phyloP scores from a whole-genome alignment of 2,329 filamentous ascomycete genomes.

The Hypoxylon rubiginosum region DNA sequence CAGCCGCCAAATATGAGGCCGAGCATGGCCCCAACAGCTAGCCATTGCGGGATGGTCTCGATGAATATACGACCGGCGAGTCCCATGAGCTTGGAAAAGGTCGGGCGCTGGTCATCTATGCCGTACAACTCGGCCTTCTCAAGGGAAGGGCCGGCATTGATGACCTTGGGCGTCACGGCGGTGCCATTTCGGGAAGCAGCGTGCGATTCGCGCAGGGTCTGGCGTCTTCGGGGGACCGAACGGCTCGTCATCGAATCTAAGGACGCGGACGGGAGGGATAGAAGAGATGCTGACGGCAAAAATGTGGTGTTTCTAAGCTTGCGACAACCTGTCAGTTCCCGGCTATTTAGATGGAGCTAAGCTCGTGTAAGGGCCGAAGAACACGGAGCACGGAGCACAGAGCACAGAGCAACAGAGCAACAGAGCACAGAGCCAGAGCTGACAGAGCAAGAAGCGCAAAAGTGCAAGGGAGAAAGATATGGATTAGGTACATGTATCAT shows the following conservation, averaged over 20 bases:
- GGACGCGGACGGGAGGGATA: constrained; percentile 28
- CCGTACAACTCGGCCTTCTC: constrained; percentile 69
- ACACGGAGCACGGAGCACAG: background rate
- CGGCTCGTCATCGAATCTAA: constrained; percentile 59
- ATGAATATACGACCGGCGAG: constrained; percentile 67
- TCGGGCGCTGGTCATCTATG: constrained; percentile 65
- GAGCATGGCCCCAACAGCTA: constrained; percentile 77
- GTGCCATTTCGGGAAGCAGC: constrained; percentile 56
- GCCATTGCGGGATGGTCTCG: constrained; percentile 72
- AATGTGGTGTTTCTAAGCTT: constrained; percentile 19
- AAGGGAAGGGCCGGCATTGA: constrained; percentile 66
- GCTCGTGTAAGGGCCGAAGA: background rate
- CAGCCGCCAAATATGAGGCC: constrained; percentile 94
- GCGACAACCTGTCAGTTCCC: constrained; percentile 28
- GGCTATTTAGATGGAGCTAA: constrained; percentile 21
- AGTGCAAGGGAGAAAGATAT: constrained; percentile 1
- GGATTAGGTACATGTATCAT: constrained; percentile 3
- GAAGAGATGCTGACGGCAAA: constrained; percentile 26
- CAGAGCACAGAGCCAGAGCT: no score
- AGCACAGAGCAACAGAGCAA: no score
- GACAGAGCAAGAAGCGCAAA: background rate
- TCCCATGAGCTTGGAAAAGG: constrained; percentile 64
- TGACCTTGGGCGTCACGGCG: constrained; percentile 62
- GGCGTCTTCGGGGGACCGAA: constrained; percentile 59
- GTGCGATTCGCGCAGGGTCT: constrained; percentile 61